Evolutionary conservation across 2,329 filamentous ascomycete genomes (phyloP).

Genomic region (Pseudogymnoascus sp.): DNA sequence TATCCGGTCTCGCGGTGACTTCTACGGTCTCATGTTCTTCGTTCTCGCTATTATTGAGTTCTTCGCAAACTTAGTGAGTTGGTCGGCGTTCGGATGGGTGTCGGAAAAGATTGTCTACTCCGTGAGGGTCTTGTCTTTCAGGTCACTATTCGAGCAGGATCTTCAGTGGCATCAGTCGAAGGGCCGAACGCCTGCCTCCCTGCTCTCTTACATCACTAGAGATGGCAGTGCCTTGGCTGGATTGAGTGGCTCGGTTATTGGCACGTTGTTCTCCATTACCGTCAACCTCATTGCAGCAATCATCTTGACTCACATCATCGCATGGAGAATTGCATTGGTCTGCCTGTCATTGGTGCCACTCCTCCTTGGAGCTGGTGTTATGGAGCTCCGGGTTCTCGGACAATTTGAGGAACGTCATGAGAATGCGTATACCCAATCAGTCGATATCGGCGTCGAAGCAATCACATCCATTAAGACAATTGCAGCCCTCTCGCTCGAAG

Average conservation of each 20-base stretch:
- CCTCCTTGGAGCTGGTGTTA: slow-evolving; percentile 58
- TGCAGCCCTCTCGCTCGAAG: slow-evolving; percentile 45
- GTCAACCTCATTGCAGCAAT: slow-evolving; percentile 63
- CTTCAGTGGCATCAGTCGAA: slow-evolving; percentile 65
- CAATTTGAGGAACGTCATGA: slow-evolving; percentile 56
- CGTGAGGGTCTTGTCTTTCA: slow-evolving; percentile 54
- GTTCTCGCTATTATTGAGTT: slow-evolving; percentile 48
- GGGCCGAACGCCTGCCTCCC: slow-evolving; percentile 48
- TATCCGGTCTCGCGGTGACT: slow-evolving; percentile 24
- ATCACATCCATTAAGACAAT: slow-evolving; percentile 58
- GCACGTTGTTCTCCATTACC: slow-evolving; percentile 57
- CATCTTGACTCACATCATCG: slow-evolving; percentile 59
- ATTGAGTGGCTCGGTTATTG: slow-evolving; percentile 61
- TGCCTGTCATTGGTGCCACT: slow-evolving; percentile 60
- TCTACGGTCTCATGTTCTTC: slow-evolving; percentile 38
- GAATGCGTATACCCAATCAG: slow-evolving; percentile 54
- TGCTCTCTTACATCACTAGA: slow-evolving; percentile 61
- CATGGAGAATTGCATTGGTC: slow-evolving; percentile 68
- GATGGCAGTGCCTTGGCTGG: slow-evolving; percentile 60
- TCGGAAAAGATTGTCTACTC: slow-evolving; percentile 58
- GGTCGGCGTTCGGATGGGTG: slow-evolving; percentile 43
- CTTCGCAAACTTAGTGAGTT: slow-evolving; percentile 52
- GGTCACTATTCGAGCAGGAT: slow-evolving; percentile 56
- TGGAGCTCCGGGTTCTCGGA: slow-evolving; percentile 56
- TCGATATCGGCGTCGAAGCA: slow-evolving; percentile 57